Evolutionary conservation across 2,329 filamentous ascomycete species (phyloP).

Genomic region (Fusarium globosum): DNA sequence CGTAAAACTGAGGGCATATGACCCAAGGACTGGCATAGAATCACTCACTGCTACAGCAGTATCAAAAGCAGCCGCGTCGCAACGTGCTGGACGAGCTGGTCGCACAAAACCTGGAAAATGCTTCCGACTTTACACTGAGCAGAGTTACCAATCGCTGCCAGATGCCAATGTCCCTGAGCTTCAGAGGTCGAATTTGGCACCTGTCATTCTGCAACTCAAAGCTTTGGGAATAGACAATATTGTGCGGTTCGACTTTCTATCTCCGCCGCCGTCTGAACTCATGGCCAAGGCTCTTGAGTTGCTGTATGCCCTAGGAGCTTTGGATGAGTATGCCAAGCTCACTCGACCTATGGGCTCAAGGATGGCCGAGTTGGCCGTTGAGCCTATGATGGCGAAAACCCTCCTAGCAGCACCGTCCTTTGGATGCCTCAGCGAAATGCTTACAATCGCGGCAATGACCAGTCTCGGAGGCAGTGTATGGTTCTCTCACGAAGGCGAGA

Average conservation of each 20-base stretch:
- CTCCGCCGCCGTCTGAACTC: conserved; percentile 84
- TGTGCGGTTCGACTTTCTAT: conserved; percentile 88
- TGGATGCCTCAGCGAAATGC: conserved; percentile 83
- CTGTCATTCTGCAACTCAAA: conserved; percentile 90
- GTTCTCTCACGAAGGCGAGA: conserved; percentile 82
- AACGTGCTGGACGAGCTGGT: conserved; percentile 89
- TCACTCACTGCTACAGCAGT: conserved; percentile 83
- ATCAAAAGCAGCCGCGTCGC: conserved; percentile 92
- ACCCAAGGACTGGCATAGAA: conserved; percentile 87
- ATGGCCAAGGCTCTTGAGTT: conserved; percentile 89
- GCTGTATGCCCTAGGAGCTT: conserved; percentile 84
- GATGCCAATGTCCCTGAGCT: conserved; percentile 88
- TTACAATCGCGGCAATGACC: conserved; percentile 95
- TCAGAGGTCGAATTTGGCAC: conserved; percentile 89
- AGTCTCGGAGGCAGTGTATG: conserved; percentile 85
- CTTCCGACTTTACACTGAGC: conserved; percentile 89
- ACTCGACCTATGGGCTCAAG: conserved; percentile 87
- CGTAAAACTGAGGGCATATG: conserved; percentile 88
- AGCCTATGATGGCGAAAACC: conserved; percentile 95
- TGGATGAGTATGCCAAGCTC: conserved; percentile 91
- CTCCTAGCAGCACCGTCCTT: conserved; percentile 81
- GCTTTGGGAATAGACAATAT: conserved; percentile 96
- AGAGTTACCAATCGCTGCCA: conserved; percentile 71
- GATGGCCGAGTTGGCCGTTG: conserved; percentile 93
- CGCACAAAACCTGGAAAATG: conserved; percentile 93